phyloP scores from a whole-genome alignment of 164 flowering plant species.

The Amborella trichopoda region DNA sequence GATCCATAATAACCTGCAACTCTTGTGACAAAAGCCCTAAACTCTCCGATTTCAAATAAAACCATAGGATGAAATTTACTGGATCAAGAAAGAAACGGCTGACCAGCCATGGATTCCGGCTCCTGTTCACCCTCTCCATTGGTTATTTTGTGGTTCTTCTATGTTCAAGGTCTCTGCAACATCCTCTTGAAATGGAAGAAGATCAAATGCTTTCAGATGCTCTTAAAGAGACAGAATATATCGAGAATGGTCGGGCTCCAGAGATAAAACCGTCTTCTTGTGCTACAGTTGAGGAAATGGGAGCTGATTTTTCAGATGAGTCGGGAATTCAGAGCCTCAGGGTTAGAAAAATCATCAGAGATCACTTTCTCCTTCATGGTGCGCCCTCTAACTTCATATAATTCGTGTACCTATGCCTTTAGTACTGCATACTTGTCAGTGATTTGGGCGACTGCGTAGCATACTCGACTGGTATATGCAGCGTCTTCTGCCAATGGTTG shows the following conservation, averaged over 20 bases:
- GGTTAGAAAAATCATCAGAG: conserved; percentile 40
- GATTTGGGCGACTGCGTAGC: too few species aligned
- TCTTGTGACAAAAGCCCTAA: too few species aligned
- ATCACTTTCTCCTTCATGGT: conserved; percentile 66
- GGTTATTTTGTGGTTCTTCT: conserved; percentile 24
- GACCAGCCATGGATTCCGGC: conserved; percentile 14
- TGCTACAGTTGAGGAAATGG: conserved; percentile 94
- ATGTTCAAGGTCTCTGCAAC: conserved; percentile 26
- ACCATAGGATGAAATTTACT: conserved; percentile 9
- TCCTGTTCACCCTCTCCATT: conserved; percentile 17
- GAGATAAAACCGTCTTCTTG: conserved; percentile 19
- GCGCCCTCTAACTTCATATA: background rate
- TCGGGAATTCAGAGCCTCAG: conserved; percentile 39
- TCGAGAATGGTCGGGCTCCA: background rate
- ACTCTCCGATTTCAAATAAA: too few species aligned
- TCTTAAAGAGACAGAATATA: background rate
- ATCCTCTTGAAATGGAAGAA: background rate
- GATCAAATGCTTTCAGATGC: background rate
- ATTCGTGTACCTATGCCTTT: background rate
- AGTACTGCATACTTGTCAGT: too few species aligned
- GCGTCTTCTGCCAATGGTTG: too few species aligned
- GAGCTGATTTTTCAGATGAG: conserved; percentile 31
- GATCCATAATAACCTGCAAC: too few species aligned
- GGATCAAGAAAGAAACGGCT: conserved; percentile 22
- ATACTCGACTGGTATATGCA: too few species aligned